Evolutionary conservation across 805 yeast genomes (phyloP).

Genomic region (Kazachstania kunashirensis): DNA sequence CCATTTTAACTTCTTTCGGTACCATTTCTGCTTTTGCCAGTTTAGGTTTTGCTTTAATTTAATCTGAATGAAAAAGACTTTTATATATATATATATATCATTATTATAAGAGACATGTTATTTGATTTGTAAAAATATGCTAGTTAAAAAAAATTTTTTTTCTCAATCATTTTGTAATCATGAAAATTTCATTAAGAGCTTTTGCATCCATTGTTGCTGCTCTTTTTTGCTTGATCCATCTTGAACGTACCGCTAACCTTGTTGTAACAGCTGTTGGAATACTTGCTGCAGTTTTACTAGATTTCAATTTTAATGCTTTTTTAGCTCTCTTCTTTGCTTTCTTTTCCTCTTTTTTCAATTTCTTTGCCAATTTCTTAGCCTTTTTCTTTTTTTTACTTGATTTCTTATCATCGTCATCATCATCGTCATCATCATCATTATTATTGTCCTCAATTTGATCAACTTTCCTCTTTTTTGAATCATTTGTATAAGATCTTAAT

Average conservation of each 20-base stretch:
- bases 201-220: slow-evolving; percentile 86
- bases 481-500: slow-evolving; percentile 23
- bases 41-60: slow-evolving; percentile 31
- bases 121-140: background rate
- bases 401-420: slow-evolving; percentile 24
- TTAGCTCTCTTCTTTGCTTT: background rate
- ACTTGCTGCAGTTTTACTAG: slow-evolving; percentile 16
- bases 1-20: slow-evolving; percentile 25
- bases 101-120: background rate
- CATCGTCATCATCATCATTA: slow-evolving; percentile 26
- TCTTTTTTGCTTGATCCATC: slow-evolving; percentile 81
- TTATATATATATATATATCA: background rate
- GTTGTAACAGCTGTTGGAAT: slow-evolving; percentile 34
- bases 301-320: slow-evolving; percentile 17
- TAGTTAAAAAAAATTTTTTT: background rate
- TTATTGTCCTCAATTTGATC: slow-evolving; percentile 20
- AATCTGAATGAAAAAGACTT: slow-evolving; percentile 1
- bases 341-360: slow-evolving; percentile 16
- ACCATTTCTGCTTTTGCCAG: slow-evolving; percentile 31
- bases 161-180: slow-evolving; percentile 46
- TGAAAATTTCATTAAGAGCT: slow-evolving; percentile 85
- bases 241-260: slow-evolving; percentile 69
- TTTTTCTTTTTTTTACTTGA: slow-evolving; percentile 25
- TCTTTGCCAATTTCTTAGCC: slow-evolving; percentile 23
- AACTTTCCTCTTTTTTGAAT: slow-evolving; percentile 3